These are phyloP conservation scores for Oenanthe javanica DNA, from an alignment of 140 eudicot species.

Conservation along the genomic window DNA sequence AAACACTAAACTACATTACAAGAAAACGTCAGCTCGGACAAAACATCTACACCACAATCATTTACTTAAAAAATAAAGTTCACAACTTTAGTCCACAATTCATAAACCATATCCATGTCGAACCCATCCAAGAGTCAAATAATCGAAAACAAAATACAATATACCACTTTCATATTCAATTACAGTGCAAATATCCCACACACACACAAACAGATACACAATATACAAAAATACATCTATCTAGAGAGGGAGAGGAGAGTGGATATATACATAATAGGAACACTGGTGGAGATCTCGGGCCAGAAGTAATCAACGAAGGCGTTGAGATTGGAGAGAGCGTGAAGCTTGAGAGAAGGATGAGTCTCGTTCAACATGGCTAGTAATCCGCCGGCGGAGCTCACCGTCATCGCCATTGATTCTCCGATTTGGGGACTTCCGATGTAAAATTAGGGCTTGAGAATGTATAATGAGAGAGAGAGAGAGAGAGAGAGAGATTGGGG, in stretches of 20 bases:
- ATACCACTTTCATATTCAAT: neutral
- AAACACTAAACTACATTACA: neutral
- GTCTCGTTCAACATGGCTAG: conserved; percentile 83
- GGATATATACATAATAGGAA: conserved; percentile 46
- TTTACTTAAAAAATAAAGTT: neutral
- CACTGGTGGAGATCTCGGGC: conserved; percentile 97
- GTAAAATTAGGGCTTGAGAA: neutral
- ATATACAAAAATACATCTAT: too few relatives aligned
- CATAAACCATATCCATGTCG: neutral
- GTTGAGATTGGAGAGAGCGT: conserved; percentile 67
- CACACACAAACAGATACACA: neutral
- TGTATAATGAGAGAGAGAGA: neutral
- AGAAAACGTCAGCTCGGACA: neutral
- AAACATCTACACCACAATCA: neutral
- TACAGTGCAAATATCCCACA: neutral
- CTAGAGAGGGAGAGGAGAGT: neutral
- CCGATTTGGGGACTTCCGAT: neutral
- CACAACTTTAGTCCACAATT: neutral
- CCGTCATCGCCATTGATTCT: conserved; percentile 38
- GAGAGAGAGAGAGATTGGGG: neutral
- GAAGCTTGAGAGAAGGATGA: conserved; percentile 65
- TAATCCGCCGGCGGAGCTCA: conserved; percentile 84
- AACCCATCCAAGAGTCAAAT: neutral
- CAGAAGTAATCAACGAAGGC: conserved; percentile 50
- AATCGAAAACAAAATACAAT: neutral